These are phyloP conservation scores for Kwoniella sp. DNA, from an alignment of 768 basidiomycete genomes.

Conservation along the genomic window DNA sequence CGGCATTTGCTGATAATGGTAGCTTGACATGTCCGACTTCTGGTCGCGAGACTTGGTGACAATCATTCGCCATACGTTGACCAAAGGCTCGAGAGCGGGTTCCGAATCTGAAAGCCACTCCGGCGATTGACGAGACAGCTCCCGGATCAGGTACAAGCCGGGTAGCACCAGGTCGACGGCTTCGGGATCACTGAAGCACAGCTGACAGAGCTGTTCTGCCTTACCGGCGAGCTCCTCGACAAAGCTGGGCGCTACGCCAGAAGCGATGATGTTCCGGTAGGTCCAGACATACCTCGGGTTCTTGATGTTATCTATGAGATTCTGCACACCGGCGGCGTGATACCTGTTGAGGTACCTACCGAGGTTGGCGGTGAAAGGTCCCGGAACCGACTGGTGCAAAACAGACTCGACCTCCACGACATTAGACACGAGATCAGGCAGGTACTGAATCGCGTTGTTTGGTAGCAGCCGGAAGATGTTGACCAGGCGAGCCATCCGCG, in stretches of 20 bases:
- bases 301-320: constrained; percentile 73
- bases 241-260: constrained; percentile 66
- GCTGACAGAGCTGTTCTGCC: constrained; percentile 47
- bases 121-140: constrained; percentile 65
- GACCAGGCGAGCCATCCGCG: constrained; percentile 86
- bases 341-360: constrained; percentile 89
- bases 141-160: constrained; percentile 69
- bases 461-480: constrained; percentile 97
- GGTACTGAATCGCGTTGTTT: constrained; percentile 77
- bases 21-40: constrained; percentile 33
- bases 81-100: constrained; percentile 62
- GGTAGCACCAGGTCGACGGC: constrained; percentile 61
- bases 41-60: constrained; percentile 32
- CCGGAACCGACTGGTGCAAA: constrained; percentile 81
- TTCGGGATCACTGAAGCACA: constrained; percentile 47
- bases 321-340: constrained; percentile 74
- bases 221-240: constrained; percentile 48
- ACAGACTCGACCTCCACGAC: constrained; percentile 88
- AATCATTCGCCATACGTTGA: constrained; percentile 65
- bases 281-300: constrained; percentile 77
- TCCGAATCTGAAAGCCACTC: constrained; percentile 66
- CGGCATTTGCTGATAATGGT: constrained; percentile 50
- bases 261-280: constrained; percentile 73
- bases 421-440: constrained; percentile 76
- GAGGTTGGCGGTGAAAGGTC: constrained; percentile 88